Evolutionary conservation across 2,329 filamentous ascomycete genomes (phyloP), one percentile per base, ranked within the genome.

Genomic region (Septoria petroselini): DNA sequence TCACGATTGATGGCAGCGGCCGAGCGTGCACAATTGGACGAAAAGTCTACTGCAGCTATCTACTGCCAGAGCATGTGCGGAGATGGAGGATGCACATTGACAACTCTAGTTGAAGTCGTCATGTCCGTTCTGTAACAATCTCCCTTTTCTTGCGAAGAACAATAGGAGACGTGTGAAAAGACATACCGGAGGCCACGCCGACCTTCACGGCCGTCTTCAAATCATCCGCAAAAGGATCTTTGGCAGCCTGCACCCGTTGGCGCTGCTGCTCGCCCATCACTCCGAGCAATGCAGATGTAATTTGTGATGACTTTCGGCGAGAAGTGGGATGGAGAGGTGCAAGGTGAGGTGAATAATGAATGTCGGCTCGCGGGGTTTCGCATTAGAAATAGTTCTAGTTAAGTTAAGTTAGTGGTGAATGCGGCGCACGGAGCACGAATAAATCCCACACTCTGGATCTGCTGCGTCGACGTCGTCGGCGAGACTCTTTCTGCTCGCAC

Each of bases 101-200:
- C n/a, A n/a, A n/a, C n/a, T n/a, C n/a, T n/a, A n/a, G n/a, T 27
- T 27, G 23, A 27, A 5, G 23, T 27, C 23, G 5, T 5, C 23
- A 5, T 27, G 23, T 5, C 23, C 15, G 33, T 18, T 18, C 33
- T 14, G 7, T 5, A 14, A 35, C 8, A 33, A 33, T 6, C 30
- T 12, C n/a, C n/a, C n/a, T 27, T 5, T 27, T 27, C 23, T 9
- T 12, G 33, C 33, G 33, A 18, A 37, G 6, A 37, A 37, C 17
- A 37, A 37, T 17, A 48, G 37, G 45, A 29, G 23, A 48, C 25
- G 19, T 29, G 34, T 25, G 29, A 19, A 29, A 30, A 37, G 34
- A 60, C 63, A 58, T 57, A 67, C 65, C 65, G 57, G 61, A 63
- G 33, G 62, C 63, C 38, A 58, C 55, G 29, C 67, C 67, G 12